These are phyloP conservation scores for Priceomyces castillae DNA, from an alignment of 805 yeast species.

Conservation along the genomic window DNA sequence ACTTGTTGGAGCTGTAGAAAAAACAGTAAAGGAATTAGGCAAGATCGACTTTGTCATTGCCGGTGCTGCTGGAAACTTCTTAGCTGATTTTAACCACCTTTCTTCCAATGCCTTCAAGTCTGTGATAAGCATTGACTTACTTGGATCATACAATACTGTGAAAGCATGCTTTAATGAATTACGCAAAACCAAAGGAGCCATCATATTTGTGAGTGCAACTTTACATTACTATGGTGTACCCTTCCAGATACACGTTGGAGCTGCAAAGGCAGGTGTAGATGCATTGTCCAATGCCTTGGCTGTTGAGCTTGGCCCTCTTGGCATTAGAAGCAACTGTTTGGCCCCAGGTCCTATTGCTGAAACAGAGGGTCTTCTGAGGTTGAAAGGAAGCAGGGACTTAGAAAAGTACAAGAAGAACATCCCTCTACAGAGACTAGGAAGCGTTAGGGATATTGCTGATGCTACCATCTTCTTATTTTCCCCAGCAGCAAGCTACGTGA, in stretches of 20 bases:
- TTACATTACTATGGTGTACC: conserved; percentile 45
- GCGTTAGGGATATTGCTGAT: conserved; percentile 76
- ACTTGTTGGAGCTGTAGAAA: conserved; percentile 58
- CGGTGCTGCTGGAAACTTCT: conserved; percentile 45
- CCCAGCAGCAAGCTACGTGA: conserved; percentile 71
- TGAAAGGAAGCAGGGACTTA: conserved; percentile 37
- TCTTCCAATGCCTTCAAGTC: conserved; percentile 41
- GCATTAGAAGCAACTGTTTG: conserved; percentile 75
- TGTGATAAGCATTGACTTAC: conserved; percentile 38
- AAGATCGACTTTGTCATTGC: conserved; percentile 44
- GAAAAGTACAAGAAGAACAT: conserved; percentile 37
- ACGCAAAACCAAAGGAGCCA: conserved; percentile 41
- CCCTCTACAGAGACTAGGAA: conserved; percentile 68
- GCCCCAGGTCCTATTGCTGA: conserved; percentile 89
- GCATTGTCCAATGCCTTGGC: conserved; percentile 81
- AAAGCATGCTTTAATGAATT: conserved; percentile 40
- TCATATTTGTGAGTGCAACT: conserved; percentile 45
- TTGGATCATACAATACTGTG: conserved; percentile 42
- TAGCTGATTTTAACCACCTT: conserved; percentile 42
- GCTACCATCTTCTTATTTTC: conserved; percentile 81
- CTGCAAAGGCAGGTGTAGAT: conserved; percentile 96
- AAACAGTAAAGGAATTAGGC: conserved; percentile 47
- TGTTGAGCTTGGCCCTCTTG: conserved; percentile 87
- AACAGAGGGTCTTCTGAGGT: conserved; percentile 78
- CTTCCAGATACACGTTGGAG: conserved; percentile 81